Evolutionary conservation across 305 asterid genomes (phyloP), one percentile per base, ranked within the genome.

Genomic region (Caryopteris hybrid): DNA sequence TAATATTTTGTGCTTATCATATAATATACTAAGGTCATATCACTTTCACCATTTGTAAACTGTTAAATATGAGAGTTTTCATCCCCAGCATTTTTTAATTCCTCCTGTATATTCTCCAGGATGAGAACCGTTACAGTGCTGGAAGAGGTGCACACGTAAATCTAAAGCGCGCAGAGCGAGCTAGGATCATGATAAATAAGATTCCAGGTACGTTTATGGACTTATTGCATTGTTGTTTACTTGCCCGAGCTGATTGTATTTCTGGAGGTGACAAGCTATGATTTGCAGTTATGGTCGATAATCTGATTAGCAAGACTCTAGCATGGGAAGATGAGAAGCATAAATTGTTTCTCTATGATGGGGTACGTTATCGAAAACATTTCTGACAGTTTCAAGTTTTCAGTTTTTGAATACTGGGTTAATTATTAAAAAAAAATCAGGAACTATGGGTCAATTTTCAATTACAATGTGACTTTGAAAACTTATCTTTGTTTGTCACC

Each of bases 141-240:
- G 99, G 99, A 70, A 85, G 95, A 80, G 99, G 99, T 50, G 90
- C 85, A 8, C 99, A 93, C 78, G 77, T 91, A 76, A 91, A 88
- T 80, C 80, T 88, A 50, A 93, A 93, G 74, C 96, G 92, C 17
- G 97, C 99, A 39, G 97, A 93, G 82, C 87, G 91, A 70, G 99
- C 96, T 57, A 82, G 99, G 73, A 79, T 86, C 72, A 73, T 78
- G 57, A 85, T 88, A 52, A 88, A 78, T 74, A 93, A 91, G 82
- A 90, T 93, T 79, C 96, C 98, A 71, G 93, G 98, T 92, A 84
- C 27, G 66, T 48, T 20, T 55, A 67, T 41, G 13, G 68, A 47
- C 38, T 29, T 64, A 14, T 33, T n/a, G 2, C 22, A 16, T 18
- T 60, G 17, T 55, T 7, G 10, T 50, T 71, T 69, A 54, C 22